A percentile compares a stretch with the other conserved stretches of the same genome.
These are phyloP conservation scores for Corymbia maculata DNA, from an alignment of 345 rosid genomes.

Conservation along the genomic window DNA sequence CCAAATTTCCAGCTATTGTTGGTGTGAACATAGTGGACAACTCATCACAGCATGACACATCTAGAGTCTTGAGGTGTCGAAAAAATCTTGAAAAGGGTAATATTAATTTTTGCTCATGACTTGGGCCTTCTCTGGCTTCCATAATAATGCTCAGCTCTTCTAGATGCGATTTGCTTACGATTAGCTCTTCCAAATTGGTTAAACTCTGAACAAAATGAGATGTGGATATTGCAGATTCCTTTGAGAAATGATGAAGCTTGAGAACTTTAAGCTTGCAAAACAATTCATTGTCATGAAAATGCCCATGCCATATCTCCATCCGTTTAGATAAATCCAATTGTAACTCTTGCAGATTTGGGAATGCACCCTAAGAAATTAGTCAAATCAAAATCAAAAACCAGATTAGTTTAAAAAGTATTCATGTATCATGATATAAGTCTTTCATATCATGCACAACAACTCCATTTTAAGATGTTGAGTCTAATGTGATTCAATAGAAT, in stretches of 20 bases:
- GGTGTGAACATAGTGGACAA: neutral
- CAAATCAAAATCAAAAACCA: neutral
- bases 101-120: neutral
- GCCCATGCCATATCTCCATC: neutral
- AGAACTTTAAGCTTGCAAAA: neutral
- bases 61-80: neutral
- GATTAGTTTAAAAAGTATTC: neutral
- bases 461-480: neutral
- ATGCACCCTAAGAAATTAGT: neutral
- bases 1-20: neutral
- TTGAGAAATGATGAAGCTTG: neutral
- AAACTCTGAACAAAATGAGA: neutral
- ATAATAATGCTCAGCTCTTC: neutral
- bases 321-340: neutral
- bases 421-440: accelerated
- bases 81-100: neutral
- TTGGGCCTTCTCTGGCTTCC: neutral
- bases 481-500: neutral
- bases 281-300: neutral
- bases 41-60: neutral
- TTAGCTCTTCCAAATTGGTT: neutral
- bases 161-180: accelerated
- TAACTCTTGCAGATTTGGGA: neutral
- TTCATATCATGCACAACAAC: neutral
- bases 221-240: accelerated